Evolutionary conservation across 1,284 basidiomycete genomes (phyloP).

Genomic region (Apiotrichum domesticum): DNA sequence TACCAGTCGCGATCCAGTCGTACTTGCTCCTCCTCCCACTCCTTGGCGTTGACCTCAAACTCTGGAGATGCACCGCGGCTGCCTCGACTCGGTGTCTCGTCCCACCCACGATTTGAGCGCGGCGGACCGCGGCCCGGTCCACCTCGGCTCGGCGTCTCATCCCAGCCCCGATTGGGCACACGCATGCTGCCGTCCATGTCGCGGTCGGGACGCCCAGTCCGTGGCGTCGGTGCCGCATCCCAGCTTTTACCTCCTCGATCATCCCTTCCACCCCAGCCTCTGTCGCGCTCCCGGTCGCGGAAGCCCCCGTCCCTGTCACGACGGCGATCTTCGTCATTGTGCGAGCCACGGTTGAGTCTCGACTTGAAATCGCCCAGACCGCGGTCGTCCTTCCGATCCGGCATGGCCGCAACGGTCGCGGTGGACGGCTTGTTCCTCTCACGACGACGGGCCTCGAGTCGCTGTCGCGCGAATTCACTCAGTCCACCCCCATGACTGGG

Average conservation of each 20-base stretch:
- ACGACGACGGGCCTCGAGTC: constrained; percentile 68
- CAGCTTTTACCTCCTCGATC: constrained; percentile 33
- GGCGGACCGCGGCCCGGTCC: constrained; percentile 41
- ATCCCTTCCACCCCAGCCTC: constrained; percentile 15
- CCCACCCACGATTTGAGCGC: constrained; percentile 55
- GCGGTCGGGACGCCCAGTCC: constrained; percentile 54
- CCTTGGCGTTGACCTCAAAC: constrained; percentile 53
- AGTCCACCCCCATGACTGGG: constrained; percentile 89
- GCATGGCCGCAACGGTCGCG: constrained; percentile 23
- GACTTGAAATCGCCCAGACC: constrained; percentile 43
- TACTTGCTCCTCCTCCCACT: constrained; percentile 94
- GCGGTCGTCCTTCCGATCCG: constrained; percentile 19
- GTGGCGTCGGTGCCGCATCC: constrained; percentile 56
- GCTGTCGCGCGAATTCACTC: constrained; percentile 62
- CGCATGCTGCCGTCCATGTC: constrained; percentile 70
- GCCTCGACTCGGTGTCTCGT: constrained; percentile 71
- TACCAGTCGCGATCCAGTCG: constrained; percentile 91
- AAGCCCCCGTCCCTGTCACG: constrained; percentile 11
- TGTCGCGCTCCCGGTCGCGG: constrained; percentile 11
- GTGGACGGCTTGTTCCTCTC: constrained; percentile 55
- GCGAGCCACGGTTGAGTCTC: constrained; percentile 48
- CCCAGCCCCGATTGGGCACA: constrained; percentile 83
- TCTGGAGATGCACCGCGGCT: constrained; percentile 51
- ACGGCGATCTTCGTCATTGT: constrained; percentile 44
- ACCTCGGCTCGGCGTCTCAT: constrained; percentile 66